Percentiles rank a stretch among this genome's conserved stretches.
These are phyloP conservation scores for Sisymbrium irio DNA, from an alignment of 345 rosid genomes.

Conservation along the genomic window DNA sequence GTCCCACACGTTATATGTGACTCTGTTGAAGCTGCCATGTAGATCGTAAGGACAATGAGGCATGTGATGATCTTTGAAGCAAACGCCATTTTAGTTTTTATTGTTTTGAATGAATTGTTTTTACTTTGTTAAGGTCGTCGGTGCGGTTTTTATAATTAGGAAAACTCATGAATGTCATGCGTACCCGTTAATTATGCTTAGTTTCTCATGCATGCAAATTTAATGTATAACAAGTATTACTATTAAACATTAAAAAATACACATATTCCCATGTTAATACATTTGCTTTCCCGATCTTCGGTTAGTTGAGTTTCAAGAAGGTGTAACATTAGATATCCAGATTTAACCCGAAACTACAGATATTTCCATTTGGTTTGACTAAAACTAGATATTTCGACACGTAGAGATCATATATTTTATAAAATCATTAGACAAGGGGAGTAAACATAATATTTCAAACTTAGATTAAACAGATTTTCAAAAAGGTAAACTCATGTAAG, in stretches of 20 bases:
- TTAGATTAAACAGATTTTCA: not conserved
- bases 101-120: not conserved
- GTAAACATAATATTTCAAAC: not conserved
- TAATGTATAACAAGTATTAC: not conserved
- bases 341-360: not conserved
- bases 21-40: conserved; percentile 26
- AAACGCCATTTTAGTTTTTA: conserved; percentile 25
- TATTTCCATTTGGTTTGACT: not conserved
- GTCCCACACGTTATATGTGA: conserved; percentile 38
- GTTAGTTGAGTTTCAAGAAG: conserved; percentile 17
- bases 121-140: not conserved
- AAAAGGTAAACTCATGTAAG: not conserved
- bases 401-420: not conserved
- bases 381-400: not conserved
- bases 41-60: conserved; percentile 2
- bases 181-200: conserved; percentile 31
- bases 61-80: conserved; percentile 31
- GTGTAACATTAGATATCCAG: not conserved
- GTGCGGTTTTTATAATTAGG: conserved; percentile 26
- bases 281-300: conserved; percentile 13
- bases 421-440: not conserved
- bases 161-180: conserved; percentile 29
- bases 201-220: conserved; percentile 29
- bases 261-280: conserved; percentile 5
- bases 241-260: not conserved